Evolutionary conservation across 345 rosid genomes (phyloP).

Genomic region (thale cress (Arabidopsis thaliana)): TAIR10.1 NC_003070.9:28810001-28810500

Average conservation of each 20-base stretch:
- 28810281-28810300: constrained; percentile 24
- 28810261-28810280: not conserved
- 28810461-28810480: constrained; percentile 32
- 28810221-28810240: constrained; percentile 26
- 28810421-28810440: constrained; percentile 42
- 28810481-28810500: constrained; percentile 36
- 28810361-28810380: constrained; percentile 37
- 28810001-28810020: constrained; percentile 5
- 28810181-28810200: constrained; percentile 17
- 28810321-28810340: constrained; percentile 22
- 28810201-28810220: constrained; percentile 18
- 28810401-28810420: constrained; percentile 35
- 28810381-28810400: constrained; percentile 42
- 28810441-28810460: constrained; percentile 43
- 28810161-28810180: not conserved
- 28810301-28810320: constrained; percentile 1
- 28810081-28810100: not conserved
- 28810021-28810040: constrained; percentile 15
- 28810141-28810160: not conserved
- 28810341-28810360: constrained; percentile 35
- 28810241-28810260: constrained; percentile 1
- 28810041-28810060: constrained; percentile 20
- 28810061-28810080: not conserved
- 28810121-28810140: constrained; percentile 14
- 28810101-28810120: constrained; percentile 16